Evolutionary conservation across 257 asterid species (phyloP), one percentile per base, ranked within the genome.

Genomic region (Nicotiana obtusifolia): DNA sequence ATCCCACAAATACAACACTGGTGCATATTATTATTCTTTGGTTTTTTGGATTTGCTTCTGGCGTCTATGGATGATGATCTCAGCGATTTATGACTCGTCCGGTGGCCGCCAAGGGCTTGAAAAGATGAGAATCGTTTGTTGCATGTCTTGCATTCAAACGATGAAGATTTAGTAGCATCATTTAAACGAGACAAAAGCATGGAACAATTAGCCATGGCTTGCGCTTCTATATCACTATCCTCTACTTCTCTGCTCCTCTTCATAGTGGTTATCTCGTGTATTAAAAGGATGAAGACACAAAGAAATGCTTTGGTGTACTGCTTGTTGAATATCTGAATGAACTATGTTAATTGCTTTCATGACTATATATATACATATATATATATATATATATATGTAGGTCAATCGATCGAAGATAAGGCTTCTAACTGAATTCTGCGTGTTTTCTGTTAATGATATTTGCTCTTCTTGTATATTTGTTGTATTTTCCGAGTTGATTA

Each of bases 1-100:
- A 69, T 52, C 5, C 90, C 90, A 76, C 90, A 88, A 15, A 86
- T 64, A 28, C 84, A 80, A 24, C 90, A 88, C 14, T 56, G 49
- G 13, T 41, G 49, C 85, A 44, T 88, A 89, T 5, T 35, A 89
- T 8, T 35, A 20, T 64, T 79, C 83, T 69, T 85, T 85, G 5
- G 11, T 5, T 37, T 68, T 68, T 68, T 35, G 2, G 76, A 4
- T 33, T 67, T 68, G 5, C 10, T 7, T 67, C 67, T 8, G 30
- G n/a, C 85, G 10, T 53, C 81, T 14, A 69, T 65, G 84, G 60
- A 24, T 1, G 84, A 17, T 0, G 86, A 17, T 15, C 60, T 82
- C 53, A 78, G 81, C 79, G 80, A 80, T 73, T 79, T 84, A 87
- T 84, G 89, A 62, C 89, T 82, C 16, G 87, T 82, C 17, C 87